phyloP scores from a whole-genome alignment of 176 grass and related monocot species.

The Hsuehochloa calcarea region DNA sequence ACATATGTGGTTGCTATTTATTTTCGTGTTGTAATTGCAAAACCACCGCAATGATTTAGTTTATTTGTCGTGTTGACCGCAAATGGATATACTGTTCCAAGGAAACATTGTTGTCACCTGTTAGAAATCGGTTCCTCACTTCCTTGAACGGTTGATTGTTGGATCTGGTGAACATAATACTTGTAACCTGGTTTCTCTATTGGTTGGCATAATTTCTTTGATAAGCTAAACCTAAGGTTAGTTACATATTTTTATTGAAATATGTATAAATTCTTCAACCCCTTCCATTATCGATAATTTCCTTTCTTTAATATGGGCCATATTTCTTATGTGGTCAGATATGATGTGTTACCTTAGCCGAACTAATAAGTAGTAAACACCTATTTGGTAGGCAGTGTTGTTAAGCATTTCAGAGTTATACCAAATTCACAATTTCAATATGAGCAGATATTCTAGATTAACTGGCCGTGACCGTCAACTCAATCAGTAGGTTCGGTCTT shows the following conservation, averaged over 20 bases:
- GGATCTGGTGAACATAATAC: background rate
- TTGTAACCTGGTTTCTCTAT: background rate
- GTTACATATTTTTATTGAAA: background rate
- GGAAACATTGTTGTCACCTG: background rate
- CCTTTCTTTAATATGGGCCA: background rate
- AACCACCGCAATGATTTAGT: background rate
- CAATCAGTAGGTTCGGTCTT: background rate
- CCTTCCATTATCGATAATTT: background rate
- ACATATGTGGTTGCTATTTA: background rate
- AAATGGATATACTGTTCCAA: conserved; percentile 12
- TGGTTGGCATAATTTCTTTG: background rate
- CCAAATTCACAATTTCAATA: background rate
- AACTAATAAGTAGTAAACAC: background rate
- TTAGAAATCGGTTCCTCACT: background rate
- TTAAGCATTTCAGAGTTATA: background rate
- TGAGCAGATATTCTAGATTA: background rate
- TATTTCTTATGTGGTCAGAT: background rate
- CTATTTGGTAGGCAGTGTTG: background rate
- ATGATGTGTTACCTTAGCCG: background rate
- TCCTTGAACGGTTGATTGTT: background rate
- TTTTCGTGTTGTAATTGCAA: background rate
- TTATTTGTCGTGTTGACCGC: background rate
- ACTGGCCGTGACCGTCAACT: background rate
- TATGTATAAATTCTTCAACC: background rate
- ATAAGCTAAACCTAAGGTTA: background rate